Percentiles rank a stretch among this genome's conserved stretches.
phyloP scores from a whole-genome alignment of 2,329 filamentous ascomycete species.

The Plectosphaerella cucumerina region DNA sequence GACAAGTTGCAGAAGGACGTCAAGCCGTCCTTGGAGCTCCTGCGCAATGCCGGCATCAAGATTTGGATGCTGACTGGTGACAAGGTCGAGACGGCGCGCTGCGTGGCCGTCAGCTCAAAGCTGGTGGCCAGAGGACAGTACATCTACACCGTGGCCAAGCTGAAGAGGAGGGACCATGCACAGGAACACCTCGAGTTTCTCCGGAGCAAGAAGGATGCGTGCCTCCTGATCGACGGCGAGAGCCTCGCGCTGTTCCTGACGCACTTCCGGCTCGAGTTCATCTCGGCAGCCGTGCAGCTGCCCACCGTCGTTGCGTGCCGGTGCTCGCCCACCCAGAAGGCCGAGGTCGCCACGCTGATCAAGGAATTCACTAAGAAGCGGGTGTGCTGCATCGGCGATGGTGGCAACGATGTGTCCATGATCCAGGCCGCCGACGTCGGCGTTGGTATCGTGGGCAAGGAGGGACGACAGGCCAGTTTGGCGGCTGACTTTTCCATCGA shows the following conservation, averaged over 20 bases:
- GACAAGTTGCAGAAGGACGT: constrained; percentile 95
- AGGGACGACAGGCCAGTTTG: constrained; percentile 88
- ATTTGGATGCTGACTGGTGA: constrained; percentile 99
- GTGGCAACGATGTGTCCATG: constrained; percentile 98
- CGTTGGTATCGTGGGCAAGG: constrained; percentile 96
- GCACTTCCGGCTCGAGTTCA: constrained; percentile 80
- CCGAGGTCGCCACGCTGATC: constrained; percentile 87
- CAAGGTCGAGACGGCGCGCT: constrained; percentile 96
- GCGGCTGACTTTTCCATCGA: constrained; percentile 96
- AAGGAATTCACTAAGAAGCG: constrained; percentile 89
- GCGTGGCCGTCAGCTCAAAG: constrained; percentile 92
- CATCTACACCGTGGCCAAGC: constrained; percentile 86
- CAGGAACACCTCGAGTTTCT: constrained; percentile 88
- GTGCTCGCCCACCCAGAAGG: constrained; percentile 95
- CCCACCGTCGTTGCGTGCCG: constrained; percentile 94
- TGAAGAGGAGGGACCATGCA: constrained; percentile 78
- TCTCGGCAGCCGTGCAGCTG: constrained; percentile 79
- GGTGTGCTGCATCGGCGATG: constrained; percentile 95
- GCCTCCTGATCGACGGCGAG: constrained; percentile 91
- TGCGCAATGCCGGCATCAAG: constrained; percentile 96
- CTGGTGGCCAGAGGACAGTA: constrained; percentile 90
- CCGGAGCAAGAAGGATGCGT: constrained; percentile 79
- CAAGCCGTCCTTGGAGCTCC: constrained; percentile 88
- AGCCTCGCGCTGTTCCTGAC: constrained; percentile 78
- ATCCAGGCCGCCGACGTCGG: constrained; percentile 98